Conservation (phyloP, 2,329 filamentous ascomycete genomes). For the Talaromyces rugulosus region DNA sequence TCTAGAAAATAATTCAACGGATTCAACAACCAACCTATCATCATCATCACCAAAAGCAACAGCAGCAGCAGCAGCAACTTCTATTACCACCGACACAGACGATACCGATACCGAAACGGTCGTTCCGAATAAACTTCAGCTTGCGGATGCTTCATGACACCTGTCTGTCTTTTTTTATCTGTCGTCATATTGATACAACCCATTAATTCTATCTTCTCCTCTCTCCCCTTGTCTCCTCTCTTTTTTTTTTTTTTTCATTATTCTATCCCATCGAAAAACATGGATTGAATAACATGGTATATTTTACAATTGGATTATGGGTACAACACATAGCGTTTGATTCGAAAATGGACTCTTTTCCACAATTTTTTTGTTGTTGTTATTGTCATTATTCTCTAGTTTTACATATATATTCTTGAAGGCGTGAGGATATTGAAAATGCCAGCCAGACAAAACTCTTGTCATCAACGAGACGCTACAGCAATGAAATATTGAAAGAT, state of each 20-base stretch:
- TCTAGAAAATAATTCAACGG: neutral
- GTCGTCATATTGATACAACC: neutral
- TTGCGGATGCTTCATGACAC: conserved; percentile 10
- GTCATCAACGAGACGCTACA: no score
- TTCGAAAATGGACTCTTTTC: neutral
- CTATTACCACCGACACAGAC: neutral
- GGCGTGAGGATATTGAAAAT: no score
- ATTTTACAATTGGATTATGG: neutral
- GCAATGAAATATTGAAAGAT: neutral
- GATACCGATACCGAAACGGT: conserved; percentile 3
- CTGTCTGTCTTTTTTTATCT: neutral
- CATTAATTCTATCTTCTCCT: neutral
- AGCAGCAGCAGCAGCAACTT: neutral
- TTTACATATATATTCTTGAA: neutral
- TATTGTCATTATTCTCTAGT: neutral
- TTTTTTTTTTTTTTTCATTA: neutral
- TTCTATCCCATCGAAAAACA: neutral
- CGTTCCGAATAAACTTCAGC: conserved; percentile 6
- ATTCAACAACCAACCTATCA: neutral
- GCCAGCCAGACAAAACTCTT: no score
- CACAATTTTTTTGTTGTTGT: neutral
- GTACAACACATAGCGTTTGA: neutral
- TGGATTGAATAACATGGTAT: neutral
- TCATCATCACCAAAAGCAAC: neutral
- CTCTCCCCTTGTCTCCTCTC: neutral